Base-by-base conservation (phyloP, 1,139 yeast species). In the Scheffersomyces titani region DNA sequence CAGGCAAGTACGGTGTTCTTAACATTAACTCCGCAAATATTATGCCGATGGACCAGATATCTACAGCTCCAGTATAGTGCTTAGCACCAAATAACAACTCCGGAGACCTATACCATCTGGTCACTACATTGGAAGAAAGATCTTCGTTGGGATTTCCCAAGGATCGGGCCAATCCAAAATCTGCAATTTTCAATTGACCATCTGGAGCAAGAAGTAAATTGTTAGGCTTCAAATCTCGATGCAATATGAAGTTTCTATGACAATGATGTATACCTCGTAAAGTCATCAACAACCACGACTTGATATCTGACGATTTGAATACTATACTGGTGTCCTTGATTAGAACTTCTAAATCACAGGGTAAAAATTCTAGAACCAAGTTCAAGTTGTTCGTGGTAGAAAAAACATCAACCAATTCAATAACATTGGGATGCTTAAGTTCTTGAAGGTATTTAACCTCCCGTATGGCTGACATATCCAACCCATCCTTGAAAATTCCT, bases 31-130 rank as follows among this genome's bases (percentile, higher is more conserved):
- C 99, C 0, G 98, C 98, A 76, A 92, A 93, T n/a, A 94, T 93
- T 5, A 91, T 85, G 1, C 99, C 99, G 19, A 92, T 87, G 0
- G 97, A 90, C 99, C 99, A 94, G 2, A 92, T 79, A 72, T 94
- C 99, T 2, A 94, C 85, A 0, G 96, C 97, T 1, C 85, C 87
- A 0, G 97, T 90, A 67, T 94, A 94, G 69, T 92, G 96, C 55
- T 86, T 83, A 1, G 98, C 93, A 0, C 97, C 97, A 69, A 93
- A 88, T 48, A 94, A 74, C 53, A 94, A 77, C 66, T 94, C 99
- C 0, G 99, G 99, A 0, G 98, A 97, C 55, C 98, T 77, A 73
- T 94, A 94, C 99, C 99, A 94, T 59, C 98, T 77, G 2, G 99
- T 94, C 1, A 94, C 99, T 9, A 94, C 99, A 62, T 93, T 93